phyloP scores from a whole-genome alignment of 2,329 filamentous ascomycete genomes.

The Aspergillus sp. region DNA sequence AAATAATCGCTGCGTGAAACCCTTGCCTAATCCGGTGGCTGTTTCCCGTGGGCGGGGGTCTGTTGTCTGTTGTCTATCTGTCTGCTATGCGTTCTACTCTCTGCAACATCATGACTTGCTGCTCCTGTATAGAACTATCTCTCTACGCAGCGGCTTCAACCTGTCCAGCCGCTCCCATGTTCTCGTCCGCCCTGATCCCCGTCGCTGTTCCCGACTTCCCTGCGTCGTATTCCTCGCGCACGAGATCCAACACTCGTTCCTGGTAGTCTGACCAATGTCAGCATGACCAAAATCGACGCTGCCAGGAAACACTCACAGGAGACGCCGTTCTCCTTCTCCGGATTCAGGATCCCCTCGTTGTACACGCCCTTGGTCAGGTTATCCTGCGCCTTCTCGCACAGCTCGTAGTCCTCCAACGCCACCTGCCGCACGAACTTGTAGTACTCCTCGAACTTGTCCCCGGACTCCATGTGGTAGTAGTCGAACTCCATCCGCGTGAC shows the following conservation, averaged over 20 bases:
- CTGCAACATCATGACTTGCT: too few relatives aligned
- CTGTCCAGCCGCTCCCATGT: not conserved
- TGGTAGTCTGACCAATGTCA: constrained; percentile 34
- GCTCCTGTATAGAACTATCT: too few relatives aligned
- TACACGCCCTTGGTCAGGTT: constrained; percentile 48
- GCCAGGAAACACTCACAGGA: constrained; percentile 32
- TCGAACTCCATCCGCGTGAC: constrained; percentile 51
- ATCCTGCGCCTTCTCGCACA: constrained; percentile 48
- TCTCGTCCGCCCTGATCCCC: constrained; percentile 4
- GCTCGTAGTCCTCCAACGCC: constrained; percentile 47
- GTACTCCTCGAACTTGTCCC: constrained; percentile 48
- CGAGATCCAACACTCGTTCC: constrained; percentile 37
- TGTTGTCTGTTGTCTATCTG: too few relatives aligned
- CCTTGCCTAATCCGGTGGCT: constrained; percentile 10
- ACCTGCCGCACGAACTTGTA: constrained; percentile 49
- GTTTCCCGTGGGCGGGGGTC: constrained; percentile 9
- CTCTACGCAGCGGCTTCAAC: constrained; percentile 3
- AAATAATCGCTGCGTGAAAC: constrained; percentile 1
- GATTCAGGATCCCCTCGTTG: constrained; percentile 47
- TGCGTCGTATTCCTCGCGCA: constrained; percentile 33
- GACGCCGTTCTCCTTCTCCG: constrained; percentile 47
- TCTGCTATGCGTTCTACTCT: too few relatives aligned
- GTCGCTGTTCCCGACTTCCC: constrained; percentile 19
- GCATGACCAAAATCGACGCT: constrained; percentile 6
- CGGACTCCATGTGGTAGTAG: constrained; percentile 45